Conservation (phyloP, 2,329 filamentous ascomycete species). For the Cyphellophora europaea region DNA sequence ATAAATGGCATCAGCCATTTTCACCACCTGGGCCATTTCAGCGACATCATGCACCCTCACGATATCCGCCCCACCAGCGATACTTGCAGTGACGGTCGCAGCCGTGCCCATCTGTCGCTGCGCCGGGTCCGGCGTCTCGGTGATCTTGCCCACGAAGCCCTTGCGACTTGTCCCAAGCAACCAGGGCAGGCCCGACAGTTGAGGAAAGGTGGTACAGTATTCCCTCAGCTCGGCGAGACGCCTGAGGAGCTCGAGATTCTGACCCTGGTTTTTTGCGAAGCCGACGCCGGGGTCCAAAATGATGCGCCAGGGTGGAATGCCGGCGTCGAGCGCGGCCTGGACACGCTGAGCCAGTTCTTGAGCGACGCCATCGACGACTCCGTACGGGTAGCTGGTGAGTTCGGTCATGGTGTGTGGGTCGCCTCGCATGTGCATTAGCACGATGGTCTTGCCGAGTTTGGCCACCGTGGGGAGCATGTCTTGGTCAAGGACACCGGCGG, state of each 20-base stretch:
- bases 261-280: conserved; percentile 74
- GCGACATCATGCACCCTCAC: conserved; percentile 83
- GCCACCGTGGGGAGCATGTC: conserved; percentile 78
- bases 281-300: conserved; percentile 89
- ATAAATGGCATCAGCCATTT: conserved; percentile 91
- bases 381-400: conserved; percentile 58
- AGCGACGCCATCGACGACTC: conserved; percentile 56
- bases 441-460: conserved; percentile 64
- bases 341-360: conserved; percentile 63
- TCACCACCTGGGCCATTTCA: conserved; percentile 76
- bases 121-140: conserved; percentile 60
- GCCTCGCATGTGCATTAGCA: conserved; percentile 91
- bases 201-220: conserved; percentile 55
- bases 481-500: conserved; percentile 67
- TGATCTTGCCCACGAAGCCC: conserved; percentile 74
- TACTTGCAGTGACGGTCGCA: conserved; percentile 73
- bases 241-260: conserved; percentile 74
- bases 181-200: conserved; percentile 67
- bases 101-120: conserved; percentile 79
- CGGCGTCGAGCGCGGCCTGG: conserved; percentile 65
- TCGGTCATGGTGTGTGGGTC: conserved; percentile 71
- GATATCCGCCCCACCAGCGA: conserved; percentile 82
- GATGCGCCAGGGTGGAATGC: conserved; percentile 85
- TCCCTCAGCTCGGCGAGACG: conserved; percentile 54
- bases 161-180: conserved; percentile 84